Base-by-base conservation (phyloP, 371 early-diverging fungal species). In the Ordospora pajunii region DNA sequence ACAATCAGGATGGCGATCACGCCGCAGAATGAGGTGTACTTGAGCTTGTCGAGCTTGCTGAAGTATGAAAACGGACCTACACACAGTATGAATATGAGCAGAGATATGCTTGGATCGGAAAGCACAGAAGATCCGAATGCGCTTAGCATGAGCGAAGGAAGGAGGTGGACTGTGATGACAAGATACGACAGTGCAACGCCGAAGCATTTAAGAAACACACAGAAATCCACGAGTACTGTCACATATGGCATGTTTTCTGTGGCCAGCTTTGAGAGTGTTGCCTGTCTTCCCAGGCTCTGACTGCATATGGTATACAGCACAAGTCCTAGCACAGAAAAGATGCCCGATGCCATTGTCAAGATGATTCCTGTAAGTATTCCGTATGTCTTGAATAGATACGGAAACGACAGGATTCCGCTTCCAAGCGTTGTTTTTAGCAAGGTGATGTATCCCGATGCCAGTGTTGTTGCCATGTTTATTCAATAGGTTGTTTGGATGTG, bases 191-290 rank as follows among this genome's bases (percentile, higher is more conserved):
- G 87, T n/a, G 92, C 89, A 1, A 97, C 99, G 25, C 97, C 97
- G 87, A 97, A 96, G 82, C 99, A 99, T 83, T 99, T 99, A 79
- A 96, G 86, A 40, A 96, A 97, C 77, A 99, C 94, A 42, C 96
- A 95, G 40, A 90, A 67, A 80, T 97, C 97, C 78, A 98, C 93
- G 46, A 89, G 87, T 17, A 93, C 84, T 5, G 91, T 91, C 3
- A 93, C 90, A 48, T 85, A 83, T 27, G 96, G 96, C 85, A 94
- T 94, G 10, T 93, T 93, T 65, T 91, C 84, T 73, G 90, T 87
- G 9, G 94, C 89, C 45, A 93, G 87, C 12, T 91, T 88, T 42
- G 79, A 70, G 11, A 83, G 51, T 12, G 76, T 82, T 10, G 79
- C 73, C 6, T 48, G 48, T 67, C 80, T 51, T 21, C 79, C 83